These are phyloP conservation scores for Tirmania nivea DNA, from an alignment of 495 filamentous ascomycete genomes.

Conservation along the genomic window DNA sequence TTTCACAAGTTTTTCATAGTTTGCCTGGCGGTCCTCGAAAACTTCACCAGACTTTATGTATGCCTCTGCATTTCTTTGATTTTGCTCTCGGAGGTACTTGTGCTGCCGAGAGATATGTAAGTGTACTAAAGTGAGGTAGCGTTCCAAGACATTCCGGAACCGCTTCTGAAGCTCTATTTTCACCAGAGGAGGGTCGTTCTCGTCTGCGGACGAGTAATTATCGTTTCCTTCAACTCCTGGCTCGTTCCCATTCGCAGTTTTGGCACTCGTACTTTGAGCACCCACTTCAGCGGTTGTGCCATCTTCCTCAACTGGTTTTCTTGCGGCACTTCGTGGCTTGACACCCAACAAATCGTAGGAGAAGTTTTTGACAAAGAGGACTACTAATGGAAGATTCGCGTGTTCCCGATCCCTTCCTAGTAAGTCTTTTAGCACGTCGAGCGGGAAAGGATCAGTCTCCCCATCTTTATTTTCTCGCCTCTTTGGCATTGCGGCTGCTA, in stretches of 20 bases:
- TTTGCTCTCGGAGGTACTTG: slow-evolving; percentile 59
- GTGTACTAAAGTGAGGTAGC: slow-evolving; percentile 90
- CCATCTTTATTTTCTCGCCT: slow-evolving; percentile 14
- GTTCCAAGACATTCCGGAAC: slow-evolving; percentile 67
- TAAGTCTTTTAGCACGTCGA: slow-evolving; percentile 92
- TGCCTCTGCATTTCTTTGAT: slow-evolving; percentile 84
- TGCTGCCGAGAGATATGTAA: slow-evolving; percentile 73
- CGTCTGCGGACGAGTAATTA: slow-evolving; percentile 14
- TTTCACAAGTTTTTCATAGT: slow-evolving; percentile 82
- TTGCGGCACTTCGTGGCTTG: slow-evolving; percentile 34
- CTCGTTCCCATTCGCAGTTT: slow-evolving; percentile 29
- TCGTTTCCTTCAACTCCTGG: slow-evolving; percentile 23
- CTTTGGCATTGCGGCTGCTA: slow-evolving; percentile 17
- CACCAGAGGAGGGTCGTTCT: slow-evolving; percentile 49
- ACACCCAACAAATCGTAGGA: slow-evolving; percentile 86
- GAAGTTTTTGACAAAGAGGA: slow-evolving; percentile 88
- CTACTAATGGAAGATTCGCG: slow-evolving; percentile 69
- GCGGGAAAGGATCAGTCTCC: slow-evolving; percentile 56
- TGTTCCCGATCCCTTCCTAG: slow-evolving; percentile 86
- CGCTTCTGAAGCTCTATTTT: slow-evolving; percentile 57
- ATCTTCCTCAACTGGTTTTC: slow-evolving; percentile 70
- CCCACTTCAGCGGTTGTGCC: slow-evolving; percentile 34
- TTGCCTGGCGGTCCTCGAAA: slow-evolving; percentile 91
- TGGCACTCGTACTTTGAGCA: slow-evolving; percentile 19
- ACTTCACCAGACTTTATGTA: slow-evolving; percentile 98